Conservation (phyloP, 805 yeast species). For the Priceomyces haplophilus region DNA sequence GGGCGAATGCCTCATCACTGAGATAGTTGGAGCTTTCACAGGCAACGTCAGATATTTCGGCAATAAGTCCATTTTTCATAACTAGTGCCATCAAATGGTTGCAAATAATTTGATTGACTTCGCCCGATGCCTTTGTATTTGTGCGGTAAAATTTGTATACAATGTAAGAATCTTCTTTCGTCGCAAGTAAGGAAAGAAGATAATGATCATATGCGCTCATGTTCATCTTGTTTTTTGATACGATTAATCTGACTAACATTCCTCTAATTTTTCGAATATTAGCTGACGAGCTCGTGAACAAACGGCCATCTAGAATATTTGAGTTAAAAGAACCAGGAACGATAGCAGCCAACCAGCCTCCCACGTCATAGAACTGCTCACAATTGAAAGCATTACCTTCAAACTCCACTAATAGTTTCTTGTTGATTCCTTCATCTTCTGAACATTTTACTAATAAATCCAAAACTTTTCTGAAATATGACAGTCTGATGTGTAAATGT, state of each 20-base stretch:
- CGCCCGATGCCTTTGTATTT: not conserved
- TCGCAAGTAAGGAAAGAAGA: conserved; percentile 1
- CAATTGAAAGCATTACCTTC: not conserved
- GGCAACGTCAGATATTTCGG: not conserved
- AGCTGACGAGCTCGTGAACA: not conserved
- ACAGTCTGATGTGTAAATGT: conserved; percentile 2
- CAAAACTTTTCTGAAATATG: not conserved
- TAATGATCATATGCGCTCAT: conserved; percentile 6
- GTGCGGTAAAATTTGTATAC: conserved; percentile 2
- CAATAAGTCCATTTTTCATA: not conserved
- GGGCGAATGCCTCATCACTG: conserved; percentile 1
- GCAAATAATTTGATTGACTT: conserved; percentile 2
- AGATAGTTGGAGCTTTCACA: not conserved
- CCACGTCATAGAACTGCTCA: not conserved
- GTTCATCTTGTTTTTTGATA: not conserved
- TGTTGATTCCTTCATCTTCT: not conserved
- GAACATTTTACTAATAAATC: not conserved
- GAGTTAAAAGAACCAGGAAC: conserved; percentile 2
- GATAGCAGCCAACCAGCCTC: conserved; percentile 9
- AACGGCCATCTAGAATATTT: not conserved
- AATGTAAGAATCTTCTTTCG: not conserved
- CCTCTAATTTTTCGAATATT: not conserved
- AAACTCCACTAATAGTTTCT: not conserved
- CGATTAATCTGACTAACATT: not conserved
- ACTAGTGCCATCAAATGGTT: conserved; percentile 3